A percentile compares a stretch with the other conserved stretches of the same genome.
phyloP scores from a whole-genome alignment of 495 filamentous ascomycete species.

The Hypoxylon lienhwacheense region DNA sequence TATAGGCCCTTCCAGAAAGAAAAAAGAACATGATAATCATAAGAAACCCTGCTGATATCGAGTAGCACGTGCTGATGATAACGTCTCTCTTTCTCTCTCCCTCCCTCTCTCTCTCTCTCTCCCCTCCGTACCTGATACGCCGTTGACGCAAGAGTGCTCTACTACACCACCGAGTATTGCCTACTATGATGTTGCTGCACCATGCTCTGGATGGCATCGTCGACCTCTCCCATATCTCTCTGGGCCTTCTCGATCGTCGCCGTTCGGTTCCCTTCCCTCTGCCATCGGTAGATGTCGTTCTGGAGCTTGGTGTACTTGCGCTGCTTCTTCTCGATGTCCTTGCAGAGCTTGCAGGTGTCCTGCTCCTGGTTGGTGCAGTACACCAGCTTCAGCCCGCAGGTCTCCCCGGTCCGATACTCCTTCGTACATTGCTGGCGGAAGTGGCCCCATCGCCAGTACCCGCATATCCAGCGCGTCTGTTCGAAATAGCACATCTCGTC shows the following conservation, averaged over 20 bases:
- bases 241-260: slow-evolving; percentile 81
- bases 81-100: too few relatives aligned
- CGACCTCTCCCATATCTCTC: slow-evolving; percentile 62
- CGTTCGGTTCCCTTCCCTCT: slow-evolving; percentile 67
- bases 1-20: slow-evolving; percentile 16
- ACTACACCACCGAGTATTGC: slow-evolving; percentile 38
- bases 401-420: slow-evolving; percentile 97
- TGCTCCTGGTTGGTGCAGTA: slow-evolving; percentile 62
- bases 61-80: slow-evolving; percentile 13
- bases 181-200: slow-evolving; percentile 51
- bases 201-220: slow-evolving; percentile 64
- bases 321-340: slow-evolving; percentile 86
- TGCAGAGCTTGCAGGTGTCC: slow-evolving; percentile 79
- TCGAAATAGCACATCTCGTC: slow-evolving; percentile 66
- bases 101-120: too few relatives aligned
- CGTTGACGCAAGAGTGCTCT: slow-evolving; percentile 20
- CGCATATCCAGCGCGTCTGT: slow-evolving; percentile 66
- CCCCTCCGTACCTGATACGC: slow-evolving; percentile 6
- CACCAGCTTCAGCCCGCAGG: slow-evolving; percentile 94
- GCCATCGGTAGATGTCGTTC: slow-evolving; percentile 81
- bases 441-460: slow-evolving; percentile 94
- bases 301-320: slow-evolving; percentile 74
- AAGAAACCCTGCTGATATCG: slow-evolving; percentile 24
- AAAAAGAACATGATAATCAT: too few relatives aligned
- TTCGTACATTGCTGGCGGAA: slow-evolving; percentile 93